Conservation (phyloP, 2,329 filamentous ascomycete genomes). For the Aspergillus sp. region DNA sequence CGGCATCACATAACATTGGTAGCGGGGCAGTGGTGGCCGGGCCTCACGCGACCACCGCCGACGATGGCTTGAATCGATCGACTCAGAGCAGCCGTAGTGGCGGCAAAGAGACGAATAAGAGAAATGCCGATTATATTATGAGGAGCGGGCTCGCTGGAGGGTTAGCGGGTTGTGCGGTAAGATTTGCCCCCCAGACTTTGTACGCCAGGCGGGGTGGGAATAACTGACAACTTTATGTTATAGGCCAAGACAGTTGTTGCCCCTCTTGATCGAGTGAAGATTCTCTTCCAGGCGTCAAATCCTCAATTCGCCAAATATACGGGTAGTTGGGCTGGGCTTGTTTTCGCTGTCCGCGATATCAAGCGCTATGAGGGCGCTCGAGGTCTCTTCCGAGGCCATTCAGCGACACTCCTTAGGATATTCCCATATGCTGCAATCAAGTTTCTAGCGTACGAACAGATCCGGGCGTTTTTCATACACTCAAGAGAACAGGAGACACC, state of each 20-base stretch:
- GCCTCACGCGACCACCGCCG: constrained; percentile 15
- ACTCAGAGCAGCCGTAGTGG: constrained; percentile 17
- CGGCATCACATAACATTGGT: constrained; percentile 12
- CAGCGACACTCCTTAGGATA: constrained; percentile 87
- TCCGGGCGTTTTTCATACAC: constrained; percentile 75
- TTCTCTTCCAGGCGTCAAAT: constrained; percentile 94
- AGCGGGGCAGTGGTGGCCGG: constrained; percentile 14
- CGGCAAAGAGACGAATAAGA: constrained; percentile 58
- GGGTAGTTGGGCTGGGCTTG: constrained; percentile 81
- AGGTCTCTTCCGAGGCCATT: constrained; percentile 91
- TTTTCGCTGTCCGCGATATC: constrained; percentile 81
- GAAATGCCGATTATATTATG: constrained; percentile 79
- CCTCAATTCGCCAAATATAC: constrained; percentile 93
- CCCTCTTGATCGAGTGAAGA: constrained; percentile 95
- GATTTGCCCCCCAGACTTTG: constrained; percentile 33
- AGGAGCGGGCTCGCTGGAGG: constrained; percentile 85
- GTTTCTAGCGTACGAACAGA: constrained; percentile 96
- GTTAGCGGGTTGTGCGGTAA: constrained; percentile 84
- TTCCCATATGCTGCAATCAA: constrained; percentile 98
- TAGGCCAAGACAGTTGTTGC: constrained; percentile 95
- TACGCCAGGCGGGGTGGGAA: neutral
- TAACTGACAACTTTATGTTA: constrained; percentile 9
- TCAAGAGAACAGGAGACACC: constrained; percentile 74
- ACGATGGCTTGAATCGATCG: constrained; percentile 12
- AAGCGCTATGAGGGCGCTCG: constrained; percentile 69